Evolutionary conservation across 495 filamentous ascomycete species (phyloP), one percentile per base, ranked within the genome.

Genomic region (Penicillium diatomitis): DNA sequence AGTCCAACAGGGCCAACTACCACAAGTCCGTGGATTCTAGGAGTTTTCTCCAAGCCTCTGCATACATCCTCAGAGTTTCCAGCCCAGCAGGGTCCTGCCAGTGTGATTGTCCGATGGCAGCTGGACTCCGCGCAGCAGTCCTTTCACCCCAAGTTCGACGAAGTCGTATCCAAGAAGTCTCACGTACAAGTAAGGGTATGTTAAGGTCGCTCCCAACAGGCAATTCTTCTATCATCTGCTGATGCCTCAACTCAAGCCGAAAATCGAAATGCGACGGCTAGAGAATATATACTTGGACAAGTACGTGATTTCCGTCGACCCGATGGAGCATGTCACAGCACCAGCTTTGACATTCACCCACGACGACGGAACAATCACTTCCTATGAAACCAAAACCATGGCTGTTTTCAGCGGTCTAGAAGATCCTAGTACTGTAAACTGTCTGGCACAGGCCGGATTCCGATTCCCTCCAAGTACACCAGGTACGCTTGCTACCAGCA

Each of bases 41-140:
- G 83, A 4, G 75, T 88, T 33, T 86, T 86, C 49, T 85, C 86
- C 12, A 77, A 82, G 28, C 61, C 66, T 32, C 55, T 65, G 44
- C 80, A 62, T 69, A 77, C 41, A 49, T 64, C 64, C 45, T 69
- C 59, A 52, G 71, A 67, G 68, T 73, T 61, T 39, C 68, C 80
- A 29, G 79, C 78, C 33, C 73, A 78, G 32, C 78, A 81, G 53
- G 80, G 80, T 11, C 67, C 75, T 3, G 74, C 79, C 50, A 89
- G 80, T 53, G 75, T 87, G 31, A 78, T 94, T 46, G 81, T 84
- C 32, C 77, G 84, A 47, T 95, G 87, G 88, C 83, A 90, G 52
- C 60, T 92, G n/a, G 67, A 82, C 6, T 68, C 63, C 35, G 73
- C 80, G 11, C 71, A 78, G 32, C 73, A 78, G 28, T 68, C 66